Conservation (phyloP, 2,329 filamentous ascomycete species). For the Paracamarosporium sp. region DNA sequence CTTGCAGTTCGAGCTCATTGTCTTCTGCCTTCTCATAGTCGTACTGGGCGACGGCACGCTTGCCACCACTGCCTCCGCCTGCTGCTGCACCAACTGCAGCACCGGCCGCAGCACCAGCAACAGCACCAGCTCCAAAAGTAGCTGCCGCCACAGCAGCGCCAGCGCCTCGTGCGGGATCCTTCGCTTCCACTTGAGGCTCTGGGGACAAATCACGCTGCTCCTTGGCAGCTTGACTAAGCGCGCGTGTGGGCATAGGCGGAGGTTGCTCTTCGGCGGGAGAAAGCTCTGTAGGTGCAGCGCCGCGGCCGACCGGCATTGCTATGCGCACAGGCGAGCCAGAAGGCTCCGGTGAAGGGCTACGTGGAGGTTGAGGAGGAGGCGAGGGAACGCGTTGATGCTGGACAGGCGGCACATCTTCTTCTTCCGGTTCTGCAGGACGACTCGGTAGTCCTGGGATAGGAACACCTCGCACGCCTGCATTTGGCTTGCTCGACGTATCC, state of each 20-base stretch:
- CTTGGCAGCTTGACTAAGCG: conserved; percentile 68
- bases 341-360: conserved; percentile 58
- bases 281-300: conserved; percentile 58
- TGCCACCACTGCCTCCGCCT: conserved; percentile 56
- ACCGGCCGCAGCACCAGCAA: conserved; percentile 50
- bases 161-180: conserved; percentile 61
- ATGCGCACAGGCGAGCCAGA: conserved; percentile 81
- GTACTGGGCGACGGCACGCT: conserved; percentile 82
- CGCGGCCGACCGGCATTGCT: conserved; percentile 81
- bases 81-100: conserved; percentile 46
- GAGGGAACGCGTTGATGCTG: conserved; percentile 57
- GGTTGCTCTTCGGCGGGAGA: conserved; percentile 57
- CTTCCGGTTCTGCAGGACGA: conserved; percentile 59
- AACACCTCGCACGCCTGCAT: conserved; percentile 67
- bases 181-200: conserved; percentile 67
- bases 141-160: conserved; percentile 53
- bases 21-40: conserved; percentile 98
- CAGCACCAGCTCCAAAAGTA: conserved; percentile 51
- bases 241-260: conserved; percentile 68
- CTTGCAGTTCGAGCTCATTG: conserved; percentile 89
- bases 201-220: conserved; percentile 69
- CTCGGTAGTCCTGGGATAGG: conserved; percentile 79
- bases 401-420: conserved; percentile 59
- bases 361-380: conserved; percentile 44
- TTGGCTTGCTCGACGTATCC: conserved; percentile 72